phyloP scores from a whole-genome alignment of 371 early-diverging fungal species.

The Blastocladiella emersonii region DNA sequence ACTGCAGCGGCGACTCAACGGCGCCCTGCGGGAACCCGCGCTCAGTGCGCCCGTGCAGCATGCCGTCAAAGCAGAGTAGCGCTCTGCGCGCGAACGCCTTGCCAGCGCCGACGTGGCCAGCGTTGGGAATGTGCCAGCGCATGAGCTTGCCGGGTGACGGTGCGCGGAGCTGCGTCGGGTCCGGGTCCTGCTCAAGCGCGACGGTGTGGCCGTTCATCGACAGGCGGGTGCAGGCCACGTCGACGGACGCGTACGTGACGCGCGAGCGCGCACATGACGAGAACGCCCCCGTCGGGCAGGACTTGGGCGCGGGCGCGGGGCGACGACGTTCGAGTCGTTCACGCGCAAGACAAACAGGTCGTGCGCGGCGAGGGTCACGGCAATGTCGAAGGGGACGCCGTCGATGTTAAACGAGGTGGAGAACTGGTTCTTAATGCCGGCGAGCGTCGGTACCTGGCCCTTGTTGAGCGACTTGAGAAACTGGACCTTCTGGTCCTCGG shows the following conservation, averaged over 20 bases:
- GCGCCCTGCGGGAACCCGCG: too few species aligned
- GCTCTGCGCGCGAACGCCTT: conserved; percentile 93
- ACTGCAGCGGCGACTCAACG: too few species aligned
- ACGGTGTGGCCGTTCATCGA: conserved; percentile 85
- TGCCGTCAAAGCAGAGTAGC: too few species aligned
- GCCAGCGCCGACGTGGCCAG: conserved; percentile 72
- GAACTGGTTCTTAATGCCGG: conserved; percentile 56
- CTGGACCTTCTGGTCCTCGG: conserved; percentile 46
- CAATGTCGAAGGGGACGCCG: conserved; percentile 72
- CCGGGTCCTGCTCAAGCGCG: conserved; percentile 84
- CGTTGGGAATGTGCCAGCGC: conserved; percentile 77
- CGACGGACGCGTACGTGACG: conserved; percentile 79
- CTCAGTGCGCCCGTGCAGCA: too few species aligned
- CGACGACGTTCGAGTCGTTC: conserved; percentile 67
- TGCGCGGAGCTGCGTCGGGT: conserved; percentile 86
- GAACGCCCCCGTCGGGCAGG: conserved; percentile 83
- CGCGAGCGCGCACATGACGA: conserved; percentile 74
- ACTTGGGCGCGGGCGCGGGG: conserved; percentile 67
- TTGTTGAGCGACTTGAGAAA: conserved; percentile 71
- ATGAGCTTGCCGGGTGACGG: conserved; percentile 97
- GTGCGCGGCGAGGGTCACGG: conserved; percentile 65
- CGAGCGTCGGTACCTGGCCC: conserved; percentile 73
- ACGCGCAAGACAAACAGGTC: conserved; percentile 61
- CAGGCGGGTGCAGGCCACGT: conserved; percentile 73
- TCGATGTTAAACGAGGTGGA: conserved; percentile 81